Evolutionary conservation across 257 asterid species (phyloP).

Genomic region (Prunella vulgaris): DNA sequence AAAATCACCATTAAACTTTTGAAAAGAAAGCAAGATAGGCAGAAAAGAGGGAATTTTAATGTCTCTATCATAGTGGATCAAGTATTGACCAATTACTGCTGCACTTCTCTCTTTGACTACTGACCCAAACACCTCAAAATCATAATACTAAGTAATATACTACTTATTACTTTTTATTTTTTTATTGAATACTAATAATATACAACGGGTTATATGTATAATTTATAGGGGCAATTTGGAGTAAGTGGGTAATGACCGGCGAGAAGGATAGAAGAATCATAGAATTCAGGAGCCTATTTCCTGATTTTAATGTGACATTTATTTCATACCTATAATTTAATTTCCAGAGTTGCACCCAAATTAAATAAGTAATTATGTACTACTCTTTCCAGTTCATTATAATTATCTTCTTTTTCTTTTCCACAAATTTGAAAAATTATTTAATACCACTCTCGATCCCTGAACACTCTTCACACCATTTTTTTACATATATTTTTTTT

Average conservation of each 20-base stretch:
- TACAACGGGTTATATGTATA: neutral
- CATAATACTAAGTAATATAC: slow-evolving; percentile 5
- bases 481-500: too few relatives aligned
- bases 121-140: slow-evolving; percentile 17
- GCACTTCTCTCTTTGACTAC: neutral
- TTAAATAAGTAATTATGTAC: neutral
- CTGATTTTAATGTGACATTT: slow-evolving; percentile 21
- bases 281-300: slow-evolving; percentile 50
- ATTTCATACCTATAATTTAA: neutral
- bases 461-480: too few relatives aligned
- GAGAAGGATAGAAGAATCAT: slow-evolving; percentile 27
- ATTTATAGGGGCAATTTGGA: neutral
- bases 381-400: neutral
- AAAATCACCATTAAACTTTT: neutral
- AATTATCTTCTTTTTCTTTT: too few relatives aligned
- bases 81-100: slow-evolving; percentile 28
- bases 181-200: neutral
- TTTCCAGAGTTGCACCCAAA: neutral
- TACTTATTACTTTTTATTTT: too few relatives aligned
- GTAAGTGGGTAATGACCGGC: neutral
- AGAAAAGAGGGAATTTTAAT: slow-evolving; percentile 1
- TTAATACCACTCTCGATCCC: too few relatives aligned
- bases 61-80: slow-evolving; percentile 23
- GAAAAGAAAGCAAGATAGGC: slow-evolving; percentile 8
- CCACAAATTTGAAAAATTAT: too few relatives aligned